A percentile compares a stretch with the other conserved stretches of the same genome.
phyloP scores from a whole-genome alignment of 345 rosid genomes.

The Rhizophora apiculata region DNA sequence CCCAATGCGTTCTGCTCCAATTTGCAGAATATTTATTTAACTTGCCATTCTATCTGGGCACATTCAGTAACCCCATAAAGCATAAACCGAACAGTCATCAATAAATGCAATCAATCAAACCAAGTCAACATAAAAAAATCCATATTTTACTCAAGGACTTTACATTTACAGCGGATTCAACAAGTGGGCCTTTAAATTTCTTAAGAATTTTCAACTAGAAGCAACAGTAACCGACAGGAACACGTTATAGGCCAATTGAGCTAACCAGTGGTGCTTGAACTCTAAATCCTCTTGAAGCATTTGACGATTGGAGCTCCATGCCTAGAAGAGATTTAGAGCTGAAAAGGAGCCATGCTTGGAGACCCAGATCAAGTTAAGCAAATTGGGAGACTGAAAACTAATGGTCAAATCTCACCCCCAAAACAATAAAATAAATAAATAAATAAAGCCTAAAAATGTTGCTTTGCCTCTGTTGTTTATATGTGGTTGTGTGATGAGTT shows the following conservation, averaged over 20 bases:
- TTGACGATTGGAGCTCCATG: constrained; percentile 61
- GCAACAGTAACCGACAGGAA: neutral
- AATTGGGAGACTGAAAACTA: constrained; percentile 2
- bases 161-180: constrained; percentile 16
- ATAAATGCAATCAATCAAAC: neutral
- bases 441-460: neutral
- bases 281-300: constrained; percentile 52
- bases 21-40: too few species aligned
- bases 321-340: constrained; percentile 15
- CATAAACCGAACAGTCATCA: neutral
- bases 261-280: constrained; percentile 83
- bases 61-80: neutral
- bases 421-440: too few species aligned
- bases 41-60: neutral
- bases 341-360: neutral
- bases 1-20: neutral
- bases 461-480: constrained; percentile 2
- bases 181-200: constrained; percentile 13
- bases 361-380: constrained; percentile 17
- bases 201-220: constrained; percentile 7
- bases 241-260: neutral
- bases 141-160: constrained; percentile 12
- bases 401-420: constrained; percentile 27
- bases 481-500: neutral
- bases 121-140: neutral